Evolutionary conservation across 352 stramenopile species (phyloP), one percentile per base, ranked within the genome.

Genomic region (Phytophthora ramorum): DNA sequence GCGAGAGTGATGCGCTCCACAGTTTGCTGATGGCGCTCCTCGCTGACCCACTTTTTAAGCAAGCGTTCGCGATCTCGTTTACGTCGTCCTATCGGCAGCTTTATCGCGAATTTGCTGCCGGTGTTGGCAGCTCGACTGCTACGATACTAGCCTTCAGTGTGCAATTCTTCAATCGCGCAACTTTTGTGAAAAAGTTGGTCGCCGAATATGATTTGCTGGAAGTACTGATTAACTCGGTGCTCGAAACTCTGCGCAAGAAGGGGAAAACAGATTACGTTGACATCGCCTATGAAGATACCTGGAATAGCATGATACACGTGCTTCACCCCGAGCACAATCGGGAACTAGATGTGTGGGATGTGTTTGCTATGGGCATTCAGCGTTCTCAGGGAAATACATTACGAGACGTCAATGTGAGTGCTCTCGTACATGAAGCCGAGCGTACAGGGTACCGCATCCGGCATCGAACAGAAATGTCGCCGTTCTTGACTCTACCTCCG

Each of bases 121-220:
- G 87, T 28, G 72, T 93, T n/a, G 87, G 87, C 17, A 92, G 75
- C 30, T 86, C 82, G 17, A 88, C 69, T 10, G 97, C 98, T 52
- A 98, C 91, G 22, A 96, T 96, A 60, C 73, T 97, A 40, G 84
- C 85, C 19, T 94, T 99, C 46, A 95, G 84, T 32, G 97, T 99
- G 5, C 97, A 99, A 75, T 99, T 99, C 62, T 92, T 99, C 62
- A 99, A 99, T 71, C 92, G 97, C n/a, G 91, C 95, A 28, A 97
- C 91, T 7, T 99, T 99, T 75, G 97, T 99, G 16, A 88, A 89
- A 63, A 75, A 91, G 2, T 54, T 95, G n/a, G 83, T 92, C 20
- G 69, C 75, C 6, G 75, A 92, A 58, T 86, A 92, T 64, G 83
- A 89, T 26, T 53, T 95, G 7, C 63, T 95, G 24, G 85, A 92